phyloP scores from a whole-genome alignment of 148 eudicot species.

The Talinum fruticosum region DNA sequence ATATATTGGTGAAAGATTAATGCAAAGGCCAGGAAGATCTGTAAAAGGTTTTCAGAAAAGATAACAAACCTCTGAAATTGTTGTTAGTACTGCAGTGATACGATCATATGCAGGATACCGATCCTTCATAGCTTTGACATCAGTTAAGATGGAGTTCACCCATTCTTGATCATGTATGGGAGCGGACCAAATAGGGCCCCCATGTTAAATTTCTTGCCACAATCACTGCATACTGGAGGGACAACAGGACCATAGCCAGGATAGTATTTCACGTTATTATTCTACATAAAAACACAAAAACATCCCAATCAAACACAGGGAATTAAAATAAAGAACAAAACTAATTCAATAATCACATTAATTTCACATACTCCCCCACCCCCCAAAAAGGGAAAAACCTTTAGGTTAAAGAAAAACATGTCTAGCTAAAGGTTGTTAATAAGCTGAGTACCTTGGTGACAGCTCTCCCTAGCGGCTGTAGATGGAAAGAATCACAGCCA shows the following conservation, averaged over 20 bases:
- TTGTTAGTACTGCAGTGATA: slow-evolving; percentile 73
- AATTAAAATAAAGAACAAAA: neutral
- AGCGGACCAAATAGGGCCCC: slow-evolving; percentile 99
- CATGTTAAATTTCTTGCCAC: slow-evolving; percentile 88
- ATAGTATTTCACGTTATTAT: slow-evolving; percentile 61
- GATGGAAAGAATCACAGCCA: slow-evolving; percentile 98
- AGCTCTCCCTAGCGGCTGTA: slow-evolving; percentile 86
- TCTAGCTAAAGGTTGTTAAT: neutral
- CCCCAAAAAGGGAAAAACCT: neutral
- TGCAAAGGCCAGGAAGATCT: neutral
- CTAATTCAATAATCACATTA: too few relatives aligned
- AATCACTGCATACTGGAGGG: slow-evolving; percentile 84
- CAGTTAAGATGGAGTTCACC: slow-evolving; percentile 76
- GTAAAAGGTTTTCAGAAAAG: neutral
- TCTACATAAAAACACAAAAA: slow-evolving; percentile 35
- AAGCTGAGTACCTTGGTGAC: slow-evolving; percentile 63
- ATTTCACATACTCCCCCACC: neutral
- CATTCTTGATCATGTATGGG: slow-evolving; percentile 96
- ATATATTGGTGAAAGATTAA: neutral
- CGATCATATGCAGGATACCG: slow-evolving; percentile 82
- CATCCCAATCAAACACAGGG: neutral
- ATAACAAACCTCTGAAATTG: slow-evolving; percentile 77
- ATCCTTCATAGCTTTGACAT: slow-evolving; percentile 65
- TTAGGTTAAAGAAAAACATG: neutral
- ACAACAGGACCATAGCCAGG: slow-evolving; percentile 94